Percentiles rank a stretch among this genome's conserved stretches.
These are phyloP conservation scores for Pyrus hybrid DNA, from an alignment of 331 rosid genomes.

Conservation along the genomic window DNA sequence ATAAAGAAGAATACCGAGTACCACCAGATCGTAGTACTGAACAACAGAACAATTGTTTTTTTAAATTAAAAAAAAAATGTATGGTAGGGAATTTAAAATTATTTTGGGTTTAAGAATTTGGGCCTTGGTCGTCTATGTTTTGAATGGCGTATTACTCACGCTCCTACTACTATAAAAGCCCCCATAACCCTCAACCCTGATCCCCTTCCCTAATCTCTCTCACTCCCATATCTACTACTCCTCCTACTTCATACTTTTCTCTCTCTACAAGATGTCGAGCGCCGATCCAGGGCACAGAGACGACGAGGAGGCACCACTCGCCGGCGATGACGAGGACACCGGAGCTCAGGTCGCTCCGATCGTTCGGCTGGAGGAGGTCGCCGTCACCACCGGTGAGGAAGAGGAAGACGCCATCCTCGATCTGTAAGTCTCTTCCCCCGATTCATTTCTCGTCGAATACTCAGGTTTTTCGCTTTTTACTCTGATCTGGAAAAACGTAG, in stretches of 20 bases:
- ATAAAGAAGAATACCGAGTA: too few species aligned
- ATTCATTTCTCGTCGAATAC: background rate
- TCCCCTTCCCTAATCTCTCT: background rate
- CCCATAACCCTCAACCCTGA: background rate
- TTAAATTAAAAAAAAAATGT: too few species aligned
- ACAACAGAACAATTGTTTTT: accelerated
- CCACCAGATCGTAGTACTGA: accelerated
- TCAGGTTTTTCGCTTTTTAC: background rate
- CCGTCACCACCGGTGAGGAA: slow-evolving; percentile 89
- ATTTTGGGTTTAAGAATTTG: background rate
- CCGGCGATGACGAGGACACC: slow-evolving; percentile 90
- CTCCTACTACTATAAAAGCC: background rate
- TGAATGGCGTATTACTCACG: background rate
- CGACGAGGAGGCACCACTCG: slow-evolving; percentile 64
- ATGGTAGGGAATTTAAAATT: too few species aligned
- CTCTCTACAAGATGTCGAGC: slow-evolving; percentile 47
- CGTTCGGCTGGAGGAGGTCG: slow-evolving; percentile 79
- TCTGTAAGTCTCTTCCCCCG: slow-evolving; percentile 40
- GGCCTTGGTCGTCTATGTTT: background rate
- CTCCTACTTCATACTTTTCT: background rate
- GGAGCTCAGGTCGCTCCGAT: slow-evolving; percentile 97
- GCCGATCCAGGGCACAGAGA: slow-evolving; percentile 79
- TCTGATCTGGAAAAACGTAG: background rate
- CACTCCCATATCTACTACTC: background rate
- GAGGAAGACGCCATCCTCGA: slow-evolving; percentile 73